Evolutionary conservation across 2,329 filamentous ascomycete genomes (phyloP).

Genomic region (Cercospora janseana): DNA sequence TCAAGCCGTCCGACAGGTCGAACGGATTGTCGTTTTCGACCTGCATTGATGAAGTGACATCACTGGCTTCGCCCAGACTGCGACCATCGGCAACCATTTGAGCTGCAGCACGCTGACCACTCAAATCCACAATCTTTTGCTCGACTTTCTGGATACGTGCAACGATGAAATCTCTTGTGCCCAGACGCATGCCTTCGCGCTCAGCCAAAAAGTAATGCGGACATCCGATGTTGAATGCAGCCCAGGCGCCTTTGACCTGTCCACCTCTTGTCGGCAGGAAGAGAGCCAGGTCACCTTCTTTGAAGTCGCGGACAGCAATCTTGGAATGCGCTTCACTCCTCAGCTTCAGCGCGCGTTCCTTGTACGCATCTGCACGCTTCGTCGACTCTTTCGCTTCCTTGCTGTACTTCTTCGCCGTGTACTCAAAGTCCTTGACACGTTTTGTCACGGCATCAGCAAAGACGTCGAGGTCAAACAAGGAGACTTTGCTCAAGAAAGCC

Average conservation of each 20-base stretch:
- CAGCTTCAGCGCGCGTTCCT: constrained; percentile 77
- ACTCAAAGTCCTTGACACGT: constrained; percentile 88
- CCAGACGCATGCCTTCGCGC: constrained; percentile 81
- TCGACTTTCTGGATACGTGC: constrained; percentile 89
- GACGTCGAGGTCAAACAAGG: constrained; percentile 76
- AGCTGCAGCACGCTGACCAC: constrained; percentile 52
- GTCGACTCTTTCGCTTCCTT: constrained; percentile 69
- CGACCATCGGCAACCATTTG: constrained; percentile 37
- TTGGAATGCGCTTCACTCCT: constrained; percentile 91
- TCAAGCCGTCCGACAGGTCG: constrained; percentile 86
- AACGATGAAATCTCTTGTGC: constrained; percentile 90
- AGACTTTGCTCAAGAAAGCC: constrained; percentile 69
- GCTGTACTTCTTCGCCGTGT: constrained; percentile 88
- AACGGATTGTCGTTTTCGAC: constrained; percentile 94
- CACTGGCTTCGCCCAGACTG: constrained; percentile 53
- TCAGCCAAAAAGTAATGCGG: constrained; percentile 96
- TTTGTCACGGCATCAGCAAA: constrained; percentile 85
- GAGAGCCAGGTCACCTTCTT: constrained; percentile 89
- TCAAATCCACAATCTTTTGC: constrained; percentile 89
- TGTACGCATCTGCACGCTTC: constrained; percentile 54
- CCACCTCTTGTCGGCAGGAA: constrained; percentile 87
- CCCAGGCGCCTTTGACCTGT: constrained; percentile 92
- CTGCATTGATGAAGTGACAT: constrained; percentile 46
- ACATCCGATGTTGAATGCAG: constrained; percentile 95
- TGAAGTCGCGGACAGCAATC: constrained; percentile 93